Base-by-base conservation (phyloP, 257 asterid genomes). In the Craterostigma plantagineum region DNA sequence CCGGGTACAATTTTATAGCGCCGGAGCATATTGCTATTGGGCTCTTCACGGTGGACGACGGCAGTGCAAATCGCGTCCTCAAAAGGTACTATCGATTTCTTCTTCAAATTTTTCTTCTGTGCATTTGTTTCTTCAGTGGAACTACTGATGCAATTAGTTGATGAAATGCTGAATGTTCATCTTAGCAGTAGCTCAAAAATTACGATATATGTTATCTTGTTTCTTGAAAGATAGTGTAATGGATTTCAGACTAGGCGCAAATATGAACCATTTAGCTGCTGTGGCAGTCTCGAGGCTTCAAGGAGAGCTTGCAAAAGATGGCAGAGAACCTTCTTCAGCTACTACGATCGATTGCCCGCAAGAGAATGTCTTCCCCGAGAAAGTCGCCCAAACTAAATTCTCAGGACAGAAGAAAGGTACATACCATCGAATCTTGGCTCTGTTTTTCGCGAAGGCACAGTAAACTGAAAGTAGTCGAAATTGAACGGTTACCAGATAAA, bases 271-370 rank as follows among this genome's bases (percentile, higher is more conserved):
- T 60, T 75, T 87, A 77, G 92, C 93, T 5, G 85, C 80, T 51
- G 79, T 50, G 49, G 98, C 95, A 23, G 72, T 82, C 64, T 61
- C 92, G 54, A 77, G 95, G 66, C 82, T 90, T 60, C 74, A 79
- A 75, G 98, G 86, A 52, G 98, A 82, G 73, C 92, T 90, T 50
- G 86, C 83, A 7, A 90, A 79, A 62, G 98, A 90, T 30, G 98
- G 95, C 59, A 75, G 93, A 62, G 92, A 75, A 47, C 90, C 81
- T 41, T 60, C 81, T n/a, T 40, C 65, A 39, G 5, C 77, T 54
- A 69, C 77, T 41, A n/a, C n/a, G n/a, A 63, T 72, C 57, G 76
- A 71, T 61, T 64, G 66, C 45, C 51, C 66, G 0, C 76, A 54
- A 7, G 93, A 74, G 34, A 79, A 73, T 10, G 34, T 63, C 27